Percentiles rank a stretch among this genome's conserved stretches.
Conservation (phyloP, 129 eudicot genomes). For the Escallonia herrerae region DNA sequence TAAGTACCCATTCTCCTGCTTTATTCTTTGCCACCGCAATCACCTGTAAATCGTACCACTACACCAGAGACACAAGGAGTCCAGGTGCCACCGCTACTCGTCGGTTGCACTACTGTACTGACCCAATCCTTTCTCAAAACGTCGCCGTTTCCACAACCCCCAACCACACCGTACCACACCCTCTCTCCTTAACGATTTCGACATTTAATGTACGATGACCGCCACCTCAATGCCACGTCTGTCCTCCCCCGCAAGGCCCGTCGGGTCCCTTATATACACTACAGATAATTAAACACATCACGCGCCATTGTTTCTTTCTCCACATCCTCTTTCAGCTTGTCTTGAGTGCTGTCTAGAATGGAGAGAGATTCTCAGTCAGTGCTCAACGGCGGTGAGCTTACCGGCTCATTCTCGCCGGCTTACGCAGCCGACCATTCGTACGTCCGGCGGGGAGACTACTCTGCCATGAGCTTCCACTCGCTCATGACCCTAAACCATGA, state of each 20-base stretch:
- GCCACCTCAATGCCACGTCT: neutral
- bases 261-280: neutral
- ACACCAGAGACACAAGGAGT: neutral
- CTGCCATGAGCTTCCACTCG: conserved; percentile 7
- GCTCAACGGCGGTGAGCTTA: conserved; percentile 19
- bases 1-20: too few species aligned
- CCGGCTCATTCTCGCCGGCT: conserved; percentile 8
- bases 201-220: neutral
- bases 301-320: too few species aligned
- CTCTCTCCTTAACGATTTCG: neutral
- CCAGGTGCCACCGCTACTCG: neutral
- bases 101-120: conserved; percentile 4
- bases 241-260: neutral
- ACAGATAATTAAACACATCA: neutral
- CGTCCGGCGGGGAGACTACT: neutral
- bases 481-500: conserved; percentile 1
- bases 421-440: conserved; percentile 8
- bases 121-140: neutral
- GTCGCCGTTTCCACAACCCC: neutral
- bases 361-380: conserved; percentile 23
- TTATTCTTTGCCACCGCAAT: too few species aligned
- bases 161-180: too few species aligned
- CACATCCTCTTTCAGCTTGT: too few species aligned
- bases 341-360: conserved; percentile 7
- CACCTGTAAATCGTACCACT: too few species aligned